Base-by-base conservation (phyloP, 805 yeast genomes). In the Candida pini region DNA sequence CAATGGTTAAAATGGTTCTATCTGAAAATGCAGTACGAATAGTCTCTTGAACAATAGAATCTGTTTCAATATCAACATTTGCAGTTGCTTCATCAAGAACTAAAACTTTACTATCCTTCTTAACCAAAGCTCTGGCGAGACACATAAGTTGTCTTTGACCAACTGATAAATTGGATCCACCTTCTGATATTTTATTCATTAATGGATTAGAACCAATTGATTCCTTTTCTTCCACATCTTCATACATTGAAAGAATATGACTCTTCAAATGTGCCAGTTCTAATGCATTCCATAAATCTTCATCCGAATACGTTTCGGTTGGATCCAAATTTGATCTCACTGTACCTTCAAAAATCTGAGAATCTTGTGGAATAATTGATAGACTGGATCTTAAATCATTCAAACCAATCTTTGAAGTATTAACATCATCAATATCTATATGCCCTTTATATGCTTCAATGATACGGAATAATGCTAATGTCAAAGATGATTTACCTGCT, bases 331-430 rank as follows among this genome's bases (percentile, higher is more conserved):
- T 88, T 31, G 85, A 82, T 49, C 96, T 70, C 9, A 88, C 64
- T 0, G 92, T 72, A 24, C 96, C 96, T 62, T 85, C 85, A 54
- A 89, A 81, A 7, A 86, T 86, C 57, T 89, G 96, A 0, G 96
- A 83, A 58, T 88, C 97, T 58, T 88, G 96, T 2, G 97, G 97
- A 45, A 88, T 88, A 45, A 88, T 89, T 2, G 92, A 81, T 30
- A 88, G 62, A 41, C 75, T 72, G 25, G 78, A 78, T 53, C 97
- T 74, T 49, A 88, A 66, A 53, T 88, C 96, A 43, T 65, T 68
- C 33, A 88, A 65, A 4, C 96, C 96, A 38, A 88, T 72, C 18
- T 65, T 51, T 30, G 76, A 64, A 5, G 85, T 84, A 47, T 81
- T 62, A 12, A 85, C 53, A 18, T 72, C 77, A 62, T 89, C 96